Percentiles rank a stretch among this genome's conserved stretches.
Conservation (phyloP, 805 yeast genomes). For the Metschnikowia drakensbergensis region DNA sequence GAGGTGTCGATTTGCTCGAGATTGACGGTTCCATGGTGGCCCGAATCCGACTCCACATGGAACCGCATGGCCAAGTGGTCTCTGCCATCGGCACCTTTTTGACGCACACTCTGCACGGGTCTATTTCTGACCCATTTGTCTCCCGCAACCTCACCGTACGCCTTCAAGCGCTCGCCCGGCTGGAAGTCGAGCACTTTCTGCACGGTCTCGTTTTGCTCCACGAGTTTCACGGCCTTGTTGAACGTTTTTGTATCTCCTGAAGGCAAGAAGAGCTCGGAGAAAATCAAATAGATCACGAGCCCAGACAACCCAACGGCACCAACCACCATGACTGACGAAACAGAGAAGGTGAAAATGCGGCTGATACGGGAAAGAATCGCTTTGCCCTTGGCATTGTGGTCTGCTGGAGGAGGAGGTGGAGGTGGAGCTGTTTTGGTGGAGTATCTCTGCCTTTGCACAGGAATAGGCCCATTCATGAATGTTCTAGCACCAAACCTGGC, state of each 20-base stretch:
- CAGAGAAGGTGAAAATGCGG: slow-evolving; percentile 57
- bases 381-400: slow-evolving; percentile 38
- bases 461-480: not conserved
- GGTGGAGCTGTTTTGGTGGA: slow-evolving; percentile 28
- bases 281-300: slow-evolving; percentile 67
- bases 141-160: slow-evolving; percentile 69
- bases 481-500: not conserved
- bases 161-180: slow-evolving; percentile 62
- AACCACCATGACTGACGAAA: slow-evolving; percentile 58
- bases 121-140: slow-evolving; percentile 87
- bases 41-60: slow-evolving; percentile 69
- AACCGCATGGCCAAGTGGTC: slow-evolving; percentile 82
- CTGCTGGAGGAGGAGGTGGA: slow-evolving; percentile 36
- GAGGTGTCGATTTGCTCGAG: slow-evolving; percentile 75
- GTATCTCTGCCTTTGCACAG: slow-evolving; percentile 6
- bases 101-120: slow-evolving; percentile 68
- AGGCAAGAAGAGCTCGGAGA: slow-evolving; percentile 80
- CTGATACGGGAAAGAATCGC: slow-evolving; percentile 46
- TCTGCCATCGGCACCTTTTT: slow-evolving; percentile 69
- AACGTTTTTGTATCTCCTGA: slow-evolving; percentile 89
- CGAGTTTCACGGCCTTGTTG: slow-evolving; percentile 75
- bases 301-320: slow-evolving; percentile 68
- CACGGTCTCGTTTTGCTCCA: slow-evolving; percentile 63
- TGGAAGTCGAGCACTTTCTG: slow-evolving; percentile 54
- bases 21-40: slow-evolving; percentile 64